These are phyloP conservation scores for Exidia glandulosa DNA, from an alignment of 768 basidiomycete species.

Conservation along the genomic window DNA sequence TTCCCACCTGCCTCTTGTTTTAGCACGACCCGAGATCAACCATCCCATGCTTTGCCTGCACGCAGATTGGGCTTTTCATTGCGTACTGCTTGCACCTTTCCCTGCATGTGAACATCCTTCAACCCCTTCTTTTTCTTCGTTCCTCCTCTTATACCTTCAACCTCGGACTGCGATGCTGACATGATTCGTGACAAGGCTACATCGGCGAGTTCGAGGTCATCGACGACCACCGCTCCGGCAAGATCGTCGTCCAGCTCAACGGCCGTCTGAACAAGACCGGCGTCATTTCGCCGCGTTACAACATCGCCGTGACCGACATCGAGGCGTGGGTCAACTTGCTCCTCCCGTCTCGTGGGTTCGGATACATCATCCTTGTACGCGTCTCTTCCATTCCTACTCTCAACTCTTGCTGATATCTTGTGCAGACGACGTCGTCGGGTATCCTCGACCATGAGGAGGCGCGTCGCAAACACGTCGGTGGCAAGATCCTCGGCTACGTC, in stretches of 20 bases:
- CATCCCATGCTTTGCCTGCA: slow-evolving; percentile 9
- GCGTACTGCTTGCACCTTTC: background rate
- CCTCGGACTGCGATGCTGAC: slow-evolving; percentile 2
- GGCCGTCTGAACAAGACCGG: slow-evolving; percentile 99
- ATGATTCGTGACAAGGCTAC: slow-evolving; percentile 66
- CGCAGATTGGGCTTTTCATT: background rate
- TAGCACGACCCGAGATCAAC: slow-evolving; percentile 70
- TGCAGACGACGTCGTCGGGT: slow-evolving; percentile 89
- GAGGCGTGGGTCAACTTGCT: slow-evolving; percentile 96
- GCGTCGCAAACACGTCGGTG: slow-evolving; percentile 94
- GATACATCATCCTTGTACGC: slow-evolving; percentile 86
- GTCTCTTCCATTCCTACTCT: background rate
- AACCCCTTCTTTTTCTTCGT: background rate
- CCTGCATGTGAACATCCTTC: background rate
- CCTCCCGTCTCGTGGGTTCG: slow-evolving; percentile 92
- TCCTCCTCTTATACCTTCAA: slow-evolving; percentile 4
- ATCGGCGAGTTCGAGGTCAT: slow-evolving; percentile 98
- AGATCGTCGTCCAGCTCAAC: slow-evolving; percentile 97
- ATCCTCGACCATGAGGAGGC: slow-evolving; percentile 99
- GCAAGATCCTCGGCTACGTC: slow-evolving; percentile 87
- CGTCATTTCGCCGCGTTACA: slow-evolving; percentile 98
- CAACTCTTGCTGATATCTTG: background rate
- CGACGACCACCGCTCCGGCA: slow-evolving; percentile 96
- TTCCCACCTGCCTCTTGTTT: slow-evolving; percentile 65
- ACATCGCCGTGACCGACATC: slow-evolving; percentile 86